These are phyloP conservation scores for Tricholoma terreum DNA, from an alignment of 768 basidiomycete species.

Conservation along the genomic window DNA sequence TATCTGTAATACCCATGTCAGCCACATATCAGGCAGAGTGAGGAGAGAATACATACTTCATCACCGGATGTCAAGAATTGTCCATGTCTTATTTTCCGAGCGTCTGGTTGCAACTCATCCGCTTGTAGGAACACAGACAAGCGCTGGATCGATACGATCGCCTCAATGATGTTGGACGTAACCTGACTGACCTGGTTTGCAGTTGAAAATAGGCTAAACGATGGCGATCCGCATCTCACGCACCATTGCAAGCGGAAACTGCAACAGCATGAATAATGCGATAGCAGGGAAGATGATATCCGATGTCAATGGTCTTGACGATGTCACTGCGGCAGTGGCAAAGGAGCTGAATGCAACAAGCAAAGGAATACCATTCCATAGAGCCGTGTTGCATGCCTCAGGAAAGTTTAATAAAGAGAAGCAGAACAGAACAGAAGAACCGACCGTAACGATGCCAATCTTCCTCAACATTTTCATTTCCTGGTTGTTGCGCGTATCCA, in stretches of 20 bases:
- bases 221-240: slow-evolving; percentile 11
- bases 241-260: slow-evolving; percentile 85
- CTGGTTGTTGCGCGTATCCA: slow-evolving; percentile 76
- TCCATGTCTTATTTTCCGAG: slow-evolving; percentile 51
- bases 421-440: slow-evolving; percentile 13
- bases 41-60: slow-evolving; percentile 36
- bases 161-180: slow-evolving; percentile 80
- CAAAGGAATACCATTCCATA: slow-evolving; percentile 71
- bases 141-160: slow-evolving; percentile 78
- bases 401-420: not conserved
- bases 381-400: slow-evolving; percentile 54
- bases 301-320: slow-evolving; percentile 70
- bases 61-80: slow-evolving; percentile 52
- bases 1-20: slow-evolving; percentile 34
- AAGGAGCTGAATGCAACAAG: slow-evolving; percentile 84
- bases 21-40: not conserved
- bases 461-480: slow-evolving; percentile 80
- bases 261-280: slow-evolving; percentile 81
- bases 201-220: not conserved
- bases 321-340: slow-evolving; percentile 62
- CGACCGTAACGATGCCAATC: slow-evolving; percentile 72
- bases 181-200: slow-evolving; percentile 59
- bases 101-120: slow-evolving; percentile 78
- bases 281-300: slow-evolving; percentile 97
- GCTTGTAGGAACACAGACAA: slow-evolving; percentile 72